phyloP scores from a whole-genome alignment of 192 early-diverging fungal genomes.

The Backusella macrospora region DNA sequence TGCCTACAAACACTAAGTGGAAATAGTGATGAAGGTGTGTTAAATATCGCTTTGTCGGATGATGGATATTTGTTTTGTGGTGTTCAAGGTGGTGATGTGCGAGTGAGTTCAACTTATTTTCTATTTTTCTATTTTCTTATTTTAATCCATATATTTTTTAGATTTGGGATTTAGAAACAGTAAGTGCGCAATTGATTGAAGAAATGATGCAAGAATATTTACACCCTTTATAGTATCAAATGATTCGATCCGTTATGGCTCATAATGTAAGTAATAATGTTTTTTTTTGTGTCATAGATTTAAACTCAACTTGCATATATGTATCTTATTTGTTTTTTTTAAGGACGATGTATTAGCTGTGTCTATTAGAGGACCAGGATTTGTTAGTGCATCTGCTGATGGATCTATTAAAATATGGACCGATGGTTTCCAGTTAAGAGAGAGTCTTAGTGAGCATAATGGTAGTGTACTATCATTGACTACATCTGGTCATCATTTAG shows the following conservation, averaged over 20 bases:
- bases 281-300: background rate
- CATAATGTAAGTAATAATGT: constrained; percentile 45
- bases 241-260: constrained; percentile 57
- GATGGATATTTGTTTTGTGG: constrained; percentile 75
- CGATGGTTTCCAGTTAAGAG: constrained; percentile 58
- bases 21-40: constrained; percentile 52
- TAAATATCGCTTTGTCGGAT: constrained; percentile 64
- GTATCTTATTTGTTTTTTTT: background rate
- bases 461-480: constrained; percentile 64
- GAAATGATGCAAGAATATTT: constrained; percentile 30
- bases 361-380: constrained; percentile 40
- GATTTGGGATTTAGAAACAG: constrained; percentile 79
- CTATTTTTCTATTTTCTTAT: background rate
- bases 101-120: constrained; percentile 34
- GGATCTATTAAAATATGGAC: constrained; percentile 70
- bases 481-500: constrained; percentile 50
- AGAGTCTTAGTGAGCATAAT: constrained; percentile 51
- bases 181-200: constrained; percentile 40
- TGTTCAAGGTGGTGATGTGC: constrained; percentile 71
- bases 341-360: constrained; percentile 66
- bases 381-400: constrained; percentile 71
- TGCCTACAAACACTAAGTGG: constrained; percentile 39
- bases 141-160: constrained; percentile 11
- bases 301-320: background rate
- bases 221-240: constrained; percentile 37